These are phyloP conservation scores for Anthoceros angustus DNA, from an alignment of 225 moss, liverwort and hornwort genomes.

Conservation along the genomic window DNA sequence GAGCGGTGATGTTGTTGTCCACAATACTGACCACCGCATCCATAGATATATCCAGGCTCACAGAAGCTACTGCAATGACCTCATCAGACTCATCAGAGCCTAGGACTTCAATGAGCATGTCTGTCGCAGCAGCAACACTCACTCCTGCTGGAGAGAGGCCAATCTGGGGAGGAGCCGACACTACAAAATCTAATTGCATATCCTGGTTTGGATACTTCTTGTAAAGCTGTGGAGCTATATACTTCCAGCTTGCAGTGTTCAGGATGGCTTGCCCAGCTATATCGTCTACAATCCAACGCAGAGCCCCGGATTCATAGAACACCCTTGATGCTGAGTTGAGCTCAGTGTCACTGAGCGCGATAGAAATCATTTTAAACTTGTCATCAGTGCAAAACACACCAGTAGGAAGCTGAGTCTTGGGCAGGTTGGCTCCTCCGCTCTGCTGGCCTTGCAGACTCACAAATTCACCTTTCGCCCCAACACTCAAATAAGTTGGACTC, in stretches of 20 bases:
- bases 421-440: constrained; percentile 38
- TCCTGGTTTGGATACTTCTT: constrained; percentile 79
- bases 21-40: constrained; percentile 56
- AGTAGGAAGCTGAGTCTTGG: constrained; percentile 31
- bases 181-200: constrained; percentile 63
- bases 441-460: constrained; percentile 24
- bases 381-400: constrained; percentile 67
- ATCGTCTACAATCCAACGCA: constrained; percentile 70
- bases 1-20: constrained; percentile 62
- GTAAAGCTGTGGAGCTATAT: constrained; percentile 78
- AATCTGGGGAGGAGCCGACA: constrained; percentile 49
- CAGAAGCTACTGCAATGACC: constrained; percentile 59
- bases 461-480: constrained; percentile 68
- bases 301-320: constrained; percentile 61
- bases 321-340: constrained; percentile 80
- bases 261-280: constrained; percentile 67
- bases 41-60: constrained; percentile 66
- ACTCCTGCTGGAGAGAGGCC: constrained; percentile 43
- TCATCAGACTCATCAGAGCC: constrained; percentile 15
- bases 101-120: constrained; percentile 65
- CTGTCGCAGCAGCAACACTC: constrained; percentile 45
- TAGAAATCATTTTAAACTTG: constrained; percentile 84
- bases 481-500: constrained; percentile 52
- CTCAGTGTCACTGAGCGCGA: constrained; percentile 69
- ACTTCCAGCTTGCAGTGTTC: constrained; percentile 86